Percentiles rank a stretch among this genome's conserved stretches.
Conservation (phyloP, 2,329 filamentous ascomycete genomes). For the Monosporascus sp. region DNA sequence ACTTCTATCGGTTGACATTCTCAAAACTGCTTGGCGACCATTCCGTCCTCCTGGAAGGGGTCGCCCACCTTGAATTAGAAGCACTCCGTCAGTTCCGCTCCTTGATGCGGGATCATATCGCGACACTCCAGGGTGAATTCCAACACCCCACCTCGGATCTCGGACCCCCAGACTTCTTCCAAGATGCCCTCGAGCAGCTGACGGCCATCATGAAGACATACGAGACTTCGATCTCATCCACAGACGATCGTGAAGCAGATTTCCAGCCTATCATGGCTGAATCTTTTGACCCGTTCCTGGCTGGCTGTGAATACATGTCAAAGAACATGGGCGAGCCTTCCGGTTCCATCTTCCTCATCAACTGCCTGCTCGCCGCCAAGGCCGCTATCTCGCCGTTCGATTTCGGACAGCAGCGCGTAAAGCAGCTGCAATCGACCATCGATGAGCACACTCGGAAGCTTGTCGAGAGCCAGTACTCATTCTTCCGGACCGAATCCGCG, state of each 20-base stretch:
- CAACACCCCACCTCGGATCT: conserved; percentile 67
- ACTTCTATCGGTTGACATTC: conserved; percentile 86
- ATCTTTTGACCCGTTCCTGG: conserved; percentile 80
- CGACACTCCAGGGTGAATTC: conserved; percentile 67
- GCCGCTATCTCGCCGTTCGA: conserved; percentile 52
- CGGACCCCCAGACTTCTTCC: conserved; percentile 72
- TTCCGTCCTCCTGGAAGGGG: conserved; percentile 64
- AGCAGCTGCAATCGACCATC: conserved; percentile 53
- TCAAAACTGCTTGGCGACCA: conserved; percentile 66
- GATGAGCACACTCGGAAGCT: conserved; percentile 52
- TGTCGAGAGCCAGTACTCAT: conserved; percentile 62
- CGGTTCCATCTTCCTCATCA: conserved; percentile 65
- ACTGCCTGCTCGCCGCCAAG: conserved; percentile 60
- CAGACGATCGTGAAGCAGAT: conserved; percentile 55
- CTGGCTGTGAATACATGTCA: conserved; percentile 66
- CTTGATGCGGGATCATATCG: conserved; percentile 74
- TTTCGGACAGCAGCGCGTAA: conserved; percentile 56
- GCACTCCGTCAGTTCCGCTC: conserved; percentile 78
- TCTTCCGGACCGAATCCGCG: conserved; percentile 71
- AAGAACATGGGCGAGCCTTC: conserved; percentile 54
- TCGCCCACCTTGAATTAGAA: conserved; percentile 65
- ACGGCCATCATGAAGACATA: conserved; percentile 78
- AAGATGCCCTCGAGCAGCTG: conserved; percentile 74
- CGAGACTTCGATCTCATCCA: conserved; percentile 68
- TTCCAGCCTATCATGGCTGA: conserved; percentile 73